Conservation (phyloP, 164 flowering plant species). For the Kingdonia uniflora region DNA sequence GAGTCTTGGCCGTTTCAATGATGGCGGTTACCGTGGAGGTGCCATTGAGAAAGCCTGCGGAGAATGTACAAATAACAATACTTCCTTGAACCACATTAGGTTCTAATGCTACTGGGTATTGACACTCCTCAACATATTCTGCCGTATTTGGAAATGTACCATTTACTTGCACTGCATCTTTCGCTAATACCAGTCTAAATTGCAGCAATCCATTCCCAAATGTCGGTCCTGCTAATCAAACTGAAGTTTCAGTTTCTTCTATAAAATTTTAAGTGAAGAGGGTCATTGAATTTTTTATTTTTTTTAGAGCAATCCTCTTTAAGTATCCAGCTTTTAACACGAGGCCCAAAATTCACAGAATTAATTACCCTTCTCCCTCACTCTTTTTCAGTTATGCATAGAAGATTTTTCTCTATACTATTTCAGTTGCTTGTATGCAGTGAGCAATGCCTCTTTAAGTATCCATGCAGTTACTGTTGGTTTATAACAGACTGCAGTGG, state of each 20-base stretch:
- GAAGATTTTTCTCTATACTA: too few species aligned
- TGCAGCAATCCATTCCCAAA: constrained; percentile 32
- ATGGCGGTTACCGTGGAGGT: constrained; percentile 54
- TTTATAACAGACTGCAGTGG: too few species aligned
- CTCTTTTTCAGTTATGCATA: too few species aligned
- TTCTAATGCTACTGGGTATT: constrained; percentile 66
- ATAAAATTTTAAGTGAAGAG: neutral
- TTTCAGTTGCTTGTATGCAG: too few species aligned
- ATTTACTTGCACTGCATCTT: constrained; percentile 50
- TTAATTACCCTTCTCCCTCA: too few species aligned
- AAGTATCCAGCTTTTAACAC: too few species aligned
- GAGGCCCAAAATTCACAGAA: too few species aligned
- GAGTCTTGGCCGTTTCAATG: constrained; percentile 41
- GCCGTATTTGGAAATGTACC: constrained; percentile 49
- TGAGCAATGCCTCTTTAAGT: too few species aligned
- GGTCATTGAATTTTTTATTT: too few species aligned
- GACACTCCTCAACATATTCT: constrained; percentile 71
- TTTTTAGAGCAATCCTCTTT: too few species aligned
- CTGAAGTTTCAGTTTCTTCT: neutral
- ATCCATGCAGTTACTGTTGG: too few species aligned
- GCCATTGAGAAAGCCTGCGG: constrained; percentile 58
- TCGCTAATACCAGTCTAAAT: constrained; percentile 63
- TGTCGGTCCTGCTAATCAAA: constrained; percentile 37
- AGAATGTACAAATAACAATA: constrained; percentile 73
- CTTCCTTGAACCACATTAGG: constrained; percentile 46